Percentiles rank a stretch among this genome's conserved stretches.
Evolutionary conservation across 495 filamentous ascomycete species (phyloP).

Genomic region (Terfezia boudieri): DNA sequence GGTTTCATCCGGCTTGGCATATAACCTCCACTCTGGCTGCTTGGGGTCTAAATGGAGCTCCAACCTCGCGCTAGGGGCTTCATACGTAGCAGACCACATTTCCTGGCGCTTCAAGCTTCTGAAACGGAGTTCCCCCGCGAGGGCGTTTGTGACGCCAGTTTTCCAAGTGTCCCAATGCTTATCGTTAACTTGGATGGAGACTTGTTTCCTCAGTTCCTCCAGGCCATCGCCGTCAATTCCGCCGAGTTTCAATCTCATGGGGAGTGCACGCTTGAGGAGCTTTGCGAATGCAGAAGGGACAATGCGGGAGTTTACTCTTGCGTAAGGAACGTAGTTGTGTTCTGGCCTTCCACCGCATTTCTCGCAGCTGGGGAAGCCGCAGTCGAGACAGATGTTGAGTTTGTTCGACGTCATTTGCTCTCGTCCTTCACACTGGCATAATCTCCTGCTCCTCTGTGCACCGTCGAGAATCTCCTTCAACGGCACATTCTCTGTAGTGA

Average conservation of each 20-base stretch:
- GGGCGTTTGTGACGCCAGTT: slow-evolving; percentile 18
- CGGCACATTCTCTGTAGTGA: slow-evolving; percentile 13
- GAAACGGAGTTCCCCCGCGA: slow-evolving; percentile 26
- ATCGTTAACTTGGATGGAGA: not conserved
- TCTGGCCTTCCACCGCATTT: slow-evolving; percentile 33
- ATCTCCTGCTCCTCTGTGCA: slow-evolving; percentile 23
- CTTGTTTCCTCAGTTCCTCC: slow-evolving; percentile 7
- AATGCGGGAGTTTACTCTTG: slow-evolving; percentile 17
- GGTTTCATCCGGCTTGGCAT: slow-evolving; percentile 23
- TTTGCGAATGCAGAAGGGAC: slow-evolving; percentile 29
- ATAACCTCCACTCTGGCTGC: slow-evolving; percentile 33
- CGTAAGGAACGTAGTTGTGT: slow-evolving; percentile 25
- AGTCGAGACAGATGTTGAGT: slow-evolving; percentile 30
- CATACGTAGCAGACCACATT: slow-evolving; percentile 32
- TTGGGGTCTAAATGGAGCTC: slow-evolving; percentile 26
- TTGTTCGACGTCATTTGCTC: slow-evolving; percentile 18
- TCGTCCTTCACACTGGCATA: slow-evolving; percentile 37
- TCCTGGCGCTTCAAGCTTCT: slow-evolving; percentile 26
- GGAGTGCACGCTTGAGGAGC: slow-evolving; percentile 24
- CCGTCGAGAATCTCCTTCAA: slow-evolving; percentile 19
- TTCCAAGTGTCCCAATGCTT: slow-evolving; percentile 22
- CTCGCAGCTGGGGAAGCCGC: slow-evolving; percentile 33
- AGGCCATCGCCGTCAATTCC: slow-evolving; percentile 20
- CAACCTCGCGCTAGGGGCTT: slow-evolving; percentile 26
- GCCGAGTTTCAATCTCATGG: slow-evolving; percentile 24